Conservation (phyloP, 2,329 filamentous ascomycete species). For the Fusarium annulatum region DNA sequence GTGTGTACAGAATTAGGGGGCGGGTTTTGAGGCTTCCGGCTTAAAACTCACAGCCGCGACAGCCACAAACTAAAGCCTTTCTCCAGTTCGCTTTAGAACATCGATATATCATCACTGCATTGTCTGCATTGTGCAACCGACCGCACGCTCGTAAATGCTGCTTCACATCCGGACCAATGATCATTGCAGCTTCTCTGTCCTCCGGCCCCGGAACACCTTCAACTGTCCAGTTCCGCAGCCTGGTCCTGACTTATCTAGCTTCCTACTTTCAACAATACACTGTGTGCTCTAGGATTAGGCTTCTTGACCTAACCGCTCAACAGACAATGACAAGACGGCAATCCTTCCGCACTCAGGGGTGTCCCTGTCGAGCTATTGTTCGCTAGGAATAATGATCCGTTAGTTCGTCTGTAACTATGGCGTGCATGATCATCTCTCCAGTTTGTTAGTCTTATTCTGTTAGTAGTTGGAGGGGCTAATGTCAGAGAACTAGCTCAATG, state of each 20-base stretch:
- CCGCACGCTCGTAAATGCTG: neutral
- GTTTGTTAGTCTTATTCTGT: neutral
- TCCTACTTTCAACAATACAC: neutral
- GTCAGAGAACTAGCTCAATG: neutral
- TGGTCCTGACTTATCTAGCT: neutral
- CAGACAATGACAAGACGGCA: neutral
- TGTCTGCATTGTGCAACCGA: neutral
- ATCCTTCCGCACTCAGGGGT: constrained; percentile 14
- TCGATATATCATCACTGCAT: neutral
- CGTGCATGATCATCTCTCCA: constrained; percentile 23
- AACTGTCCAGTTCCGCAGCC: neutral
- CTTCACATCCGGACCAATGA: constrained; percentile 9
- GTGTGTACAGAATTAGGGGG: neutral
- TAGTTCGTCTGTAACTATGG: constrained; percentile 25
- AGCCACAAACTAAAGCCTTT: neutral
- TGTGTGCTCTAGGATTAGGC: neutral
- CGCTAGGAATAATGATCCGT: constrained; percentile 3
- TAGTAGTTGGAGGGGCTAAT: neutral
- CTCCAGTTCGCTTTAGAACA: neutral
- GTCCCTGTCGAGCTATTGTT: neutral
- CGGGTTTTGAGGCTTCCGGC: neutral
- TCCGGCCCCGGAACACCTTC: neutral
- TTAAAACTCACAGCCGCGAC: neutral
- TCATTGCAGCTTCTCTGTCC: neutral
- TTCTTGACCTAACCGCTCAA: neutral